Percentiles rank a stretch among this genome's conserved stretches.
These are phyloP conservation scores for Sambucus nigra DNA, from an alignment of 129 eudicot genomes.

Conservation along the genomic window DNA sequence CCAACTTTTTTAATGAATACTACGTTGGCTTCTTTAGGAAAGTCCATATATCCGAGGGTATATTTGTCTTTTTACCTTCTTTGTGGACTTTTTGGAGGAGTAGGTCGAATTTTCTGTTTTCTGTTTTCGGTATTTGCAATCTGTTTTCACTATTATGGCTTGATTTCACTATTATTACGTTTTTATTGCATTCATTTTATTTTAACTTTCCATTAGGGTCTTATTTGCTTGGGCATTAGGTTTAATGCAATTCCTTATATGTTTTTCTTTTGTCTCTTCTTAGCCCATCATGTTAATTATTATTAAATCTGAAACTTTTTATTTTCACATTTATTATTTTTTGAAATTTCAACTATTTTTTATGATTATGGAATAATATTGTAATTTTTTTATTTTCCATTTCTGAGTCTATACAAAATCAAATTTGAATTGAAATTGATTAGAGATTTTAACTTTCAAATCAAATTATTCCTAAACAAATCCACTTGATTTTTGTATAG, in stretches of 20 bases:
- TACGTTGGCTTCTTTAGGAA: not conserved
- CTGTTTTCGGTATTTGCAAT: not conserved
- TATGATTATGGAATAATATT: too few species aligned
- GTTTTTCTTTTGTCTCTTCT: not conserved
- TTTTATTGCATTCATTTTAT: not conserved
- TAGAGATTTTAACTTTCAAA: too few species aligned
- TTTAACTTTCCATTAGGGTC: not conserved
- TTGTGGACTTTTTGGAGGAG: not conserved
- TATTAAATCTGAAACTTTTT: too few species aligned
- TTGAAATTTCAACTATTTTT: too few species aligned
- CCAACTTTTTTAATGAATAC: not conserved
- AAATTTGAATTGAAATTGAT: too few species aligned
- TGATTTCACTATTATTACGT: not conserved
- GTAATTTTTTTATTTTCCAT: too few species aligned
- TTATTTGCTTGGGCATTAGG: not conserved
- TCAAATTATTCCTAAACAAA: too few species aligned
- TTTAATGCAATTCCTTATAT: not conserved
- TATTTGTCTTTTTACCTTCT: not conserved
- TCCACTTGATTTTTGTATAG: too few species aligned
- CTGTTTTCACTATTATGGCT: not conserved
- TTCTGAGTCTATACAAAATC: too few species aligned
- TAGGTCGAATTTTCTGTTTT: too few species aligned
- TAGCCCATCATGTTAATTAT: too few species aligned
- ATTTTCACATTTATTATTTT: too few species aligned
- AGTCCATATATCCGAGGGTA: not conserved